Evolutionary conservation across 208 protist genomes (phyloP), one percentile per base, ranked within the genome.

Genomic region (Trypanosoma melophagium): DNA sequence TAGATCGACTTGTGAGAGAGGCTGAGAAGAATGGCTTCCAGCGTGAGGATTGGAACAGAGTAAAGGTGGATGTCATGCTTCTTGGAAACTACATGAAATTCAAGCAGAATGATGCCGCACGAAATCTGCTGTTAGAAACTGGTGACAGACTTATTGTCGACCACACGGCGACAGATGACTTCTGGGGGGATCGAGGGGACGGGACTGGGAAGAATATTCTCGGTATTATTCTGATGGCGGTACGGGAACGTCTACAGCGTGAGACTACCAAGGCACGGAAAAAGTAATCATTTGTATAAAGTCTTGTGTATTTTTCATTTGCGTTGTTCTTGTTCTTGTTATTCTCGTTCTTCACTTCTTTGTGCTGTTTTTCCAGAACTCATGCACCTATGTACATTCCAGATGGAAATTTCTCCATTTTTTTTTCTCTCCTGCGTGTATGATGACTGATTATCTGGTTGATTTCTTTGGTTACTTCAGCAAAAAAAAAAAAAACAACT

Each of bases 51-150:
- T 95, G 90, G 90, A 84, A 89, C 64, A 76, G 81, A 9, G 76
- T 86, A 53, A 95, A 95, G 71, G 80, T 92, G 2, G 90, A 93
- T 60, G 83, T 90, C 24, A 93, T 93, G 87, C 79, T 93, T 28
- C 74, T 93, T n/a, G 86, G 86, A 55, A 84, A 85, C 45, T 95
- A 95, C 77, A 83, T 89, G 69, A 95, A 95, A 75, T 93, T 95
- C 49, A 92, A 92, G 70, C 87, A 95, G 64, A 95, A 95, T 71
- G 78, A 89, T 5, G 72, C 66, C 7, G 74, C 80, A 1, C 82
- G 84, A 14, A 50, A 63, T 10, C 63, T 90, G 41, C 72, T 95
- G 50, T 62, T 95, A 40, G 64, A 70, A 31, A 95, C 90, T 28
- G 80, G 84, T 28, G 60, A 80, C 38, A 69, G 77, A 40, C 56